Evolutionary conservation across 2,329 filamentous ascomycete genomes (phyloP).

Genomic region (Scolecobasidium constrictum): DNA sequence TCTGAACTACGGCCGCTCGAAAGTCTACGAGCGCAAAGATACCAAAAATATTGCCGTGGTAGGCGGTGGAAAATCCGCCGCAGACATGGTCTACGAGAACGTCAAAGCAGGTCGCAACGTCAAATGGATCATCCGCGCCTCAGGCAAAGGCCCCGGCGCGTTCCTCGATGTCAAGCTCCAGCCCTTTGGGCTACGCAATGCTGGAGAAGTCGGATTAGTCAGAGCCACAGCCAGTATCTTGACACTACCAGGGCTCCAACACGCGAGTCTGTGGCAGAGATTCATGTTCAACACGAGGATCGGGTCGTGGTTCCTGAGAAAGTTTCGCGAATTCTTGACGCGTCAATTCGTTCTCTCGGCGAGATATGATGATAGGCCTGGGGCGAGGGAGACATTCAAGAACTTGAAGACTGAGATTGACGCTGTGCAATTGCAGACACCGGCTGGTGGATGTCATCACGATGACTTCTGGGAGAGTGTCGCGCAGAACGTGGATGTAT

Average conservation of each 20-base stretch:
- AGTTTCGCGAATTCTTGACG: neutral
- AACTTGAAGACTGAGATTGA: too few relatives aligned
- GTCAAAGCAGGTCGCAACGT: constrained; percentile 23
- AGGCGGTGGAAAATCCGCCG: constrained; percentile 27
- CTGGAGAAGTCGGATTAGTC: neutral
- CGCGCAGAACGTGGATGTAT: constrained; percentile 16
- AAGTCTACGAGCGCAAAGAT: constrained; percentile 15
- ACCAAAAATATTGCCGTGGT: constrained; percentile 16
- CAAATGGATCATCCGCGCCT: constrained; percentile 24
- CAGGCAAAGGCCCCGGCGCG: constrained; percentile 21
- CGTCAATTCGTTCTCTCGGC: constrained; percentile 8
- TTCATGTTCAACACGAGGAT: neutral
- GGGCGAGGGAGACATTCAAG: neutral
- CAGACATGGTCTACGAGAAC: constrained; percentile 25
- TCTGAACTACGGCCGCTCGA: constrained; percentile 21
- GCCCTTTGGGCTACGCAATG: neutral
- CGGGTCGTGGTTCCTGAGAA: neutral
- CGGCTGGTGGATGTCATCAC: constrained; percentile 14
- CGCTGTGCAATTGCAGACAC: too few relatives aligned
- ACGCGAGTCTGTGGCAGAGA: neutral
- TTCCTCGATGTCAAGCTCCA: constrained; percentile 14
- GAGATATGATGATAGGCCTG: constrained; percentile 10
- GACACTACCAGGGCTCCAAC: neutral
- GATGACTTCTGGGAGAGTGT: constrained; percentile 18
- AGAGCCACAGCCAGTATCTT: neutral